Base-by-base conservation (phyloP, 75 land plant genomes). In the Picea glauca region DNA sequence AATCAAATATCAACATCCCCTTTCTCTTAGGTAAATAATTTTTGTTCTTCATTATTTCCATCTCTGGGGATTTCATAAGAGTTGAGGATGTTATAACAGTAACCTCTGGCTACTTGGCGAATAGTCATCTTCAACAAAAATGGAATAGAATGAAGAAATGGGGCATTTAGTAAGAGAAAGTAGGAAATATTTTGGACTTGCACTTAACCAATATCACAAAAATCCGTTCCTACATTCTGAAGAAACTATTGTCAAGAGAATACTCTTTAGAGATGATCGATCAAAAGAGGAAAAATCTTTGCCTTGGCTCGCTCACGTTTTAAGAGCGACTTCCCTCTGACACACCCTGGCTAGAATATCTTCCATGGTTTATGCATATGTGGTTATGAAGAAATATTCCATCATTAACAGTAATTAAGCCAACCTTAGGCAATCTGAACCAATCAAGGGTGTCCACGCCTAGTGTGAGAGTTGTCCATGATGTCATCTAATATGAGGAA, bases 161-260 rank as follows among this genome's bases (percentile, higher is more conserved):
- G 81, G 78, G 67, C 93, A 84, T 31, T 83, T 88, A 13, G 68
- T n/a, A 26, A 95, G 81, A 46, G 98, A 80, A 62, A 96, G 91
- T 38, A 82, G 73, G 87, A 96, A 96, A 58, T 91, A 85, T 54
- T 98, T 98, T 50, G 90, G 92, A 60, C 99, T 98, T 23, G 94
- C 87, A 73, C 91, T 88, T 11, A 97, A 82, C 99, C 99, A 97
- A 82, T 94, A 97, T 43, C 96, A 76, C 58, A 97, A 63, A 38
- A 87, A 84, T 9, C 99, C 82, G 15, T 82, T 68, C 62, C 74
- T 93, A 81, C 92, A 90, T 23, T 91, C 87, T 61, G 98, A 94
- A 30, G 90, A 92, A 64, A 92, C 88, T 3, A 88, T 92, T 50
- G 93, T 93, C 64, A 97, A 80, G 31, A 97, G 88, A 57, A 97